Conservation (phyloP, 176 grass and related monocot genomes). For the Avena eriantha region DNA sequence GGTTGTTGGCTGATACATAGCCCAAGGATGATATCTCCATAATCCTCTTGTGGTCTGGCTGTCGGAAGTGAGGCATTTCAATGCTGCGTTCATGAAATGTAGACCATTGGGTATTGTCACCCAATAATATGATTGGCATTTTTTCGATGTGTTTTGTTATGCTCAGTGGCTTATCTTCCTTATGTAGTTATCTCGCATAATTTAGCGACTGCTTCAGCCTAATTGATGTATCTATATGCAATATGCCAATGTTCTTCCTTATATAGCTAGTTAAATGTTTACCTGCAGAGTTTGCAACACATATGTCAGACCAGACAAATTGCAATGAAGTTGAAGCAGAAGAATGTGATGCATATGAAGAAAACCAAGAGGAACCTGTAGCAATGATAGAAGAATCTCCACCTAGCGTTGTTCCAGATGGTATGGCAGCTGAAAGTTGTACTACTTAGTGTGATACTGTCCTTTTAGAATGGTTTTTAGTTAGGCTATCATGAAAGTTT, state of each 20-base stretch:
- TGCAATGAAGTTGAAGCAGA: constrained; percentile 67
- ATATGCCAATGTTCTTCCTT: not conserved
- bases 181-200: constrained; percentile 6
- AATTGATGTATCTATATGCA: not conserved
- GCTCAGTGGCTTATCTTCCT: not conserved
- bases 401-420: constrained; percentile 53
- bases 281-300: constrained; percentile 56
- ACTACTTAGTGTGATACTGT: not conserved
- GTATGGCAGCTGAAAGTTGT: constrained; percentile 33
- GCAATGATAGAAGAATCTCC: constrained; percentile 86
- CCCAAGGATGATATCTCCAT: not conserved
- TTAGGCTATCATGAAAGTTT: constrained; percentile 18
- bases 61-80: not conserved
- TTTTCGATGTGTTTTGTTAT: not conserved
- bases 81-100: not conserved
- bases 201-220: not conserved
- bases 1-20: not conserved
- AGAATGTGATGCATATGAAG: constrained; percentile 74
- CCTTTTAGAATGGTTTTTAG: not conserved
- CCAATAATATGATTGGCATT: not conserved
- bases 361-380: constrained; percentile 79
- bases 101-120: not conserved
- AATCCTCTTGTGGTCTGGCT: not conserved
- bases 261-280: not conserved
- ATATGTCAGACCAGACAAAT: constrained; percentile 51